Conservation (phyloP, 169 alveolate species). For the Plasmodium gonderi region DNA sequence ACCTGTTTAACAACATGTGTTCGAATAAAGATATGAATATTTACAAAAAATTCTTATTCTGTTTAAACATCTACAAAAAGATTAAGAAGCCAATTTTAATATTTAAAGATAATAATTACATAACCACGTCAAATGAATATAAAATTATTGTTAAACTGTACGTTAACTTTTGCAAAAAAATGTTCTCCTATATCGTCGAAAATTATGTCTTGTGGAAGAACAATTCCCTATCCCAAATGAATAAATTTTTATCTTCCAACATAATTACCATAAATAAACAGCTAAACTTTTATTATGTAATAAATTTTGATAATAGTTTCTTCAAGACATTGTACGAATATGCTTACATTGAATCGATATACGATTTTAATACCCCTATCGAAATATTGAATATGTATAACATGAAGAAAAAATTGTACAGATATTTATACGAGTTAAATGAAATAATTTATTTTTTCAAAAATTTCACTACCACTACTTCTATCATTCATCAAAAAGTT, state of each 20-base stretch:
- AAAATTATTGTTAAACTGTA: slow-evolving; percentile 62
- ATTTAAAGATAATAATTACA: slow-evolving; percentile 57
- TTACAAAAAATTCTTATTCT: slow-evolving; percentile 40
- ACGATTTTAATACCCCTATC: slow-evolving; percentile 50
- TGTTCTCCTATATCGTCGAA: slow-evolving; percentile 60
- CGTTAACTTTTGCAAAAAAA: slow-evolving; percentile 68
- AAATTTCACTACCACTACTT: slow-evolving; percentile 37
- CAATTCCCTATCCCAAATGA: slow-evolving; percentile 66
- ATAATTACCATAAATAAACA: slow-evolving; percentile 66
- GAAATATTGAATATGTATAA: slow-evolving; percentile 65
- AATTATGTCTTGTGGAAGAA: slow-evolving; percentile 47
- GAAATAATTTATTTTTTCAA: slow-evolving; percentile 52
- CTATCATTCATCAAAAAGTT: slow-evolving; percentile 55
- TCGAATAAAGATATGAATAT: slow-evolving; percentile 27
- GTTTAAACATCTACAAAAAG: slow-evolving; percentile 65
- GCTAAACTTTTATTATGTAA: slow-evolving; percentile 57
- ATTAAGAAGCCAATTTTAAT: slow-evolving; percentile 61
- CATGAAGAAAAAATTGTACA: slow-evolving; percentile 51
- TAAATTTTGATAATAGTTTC: slow-evolving; percentile 53
- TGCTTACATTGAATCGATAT: slow-evolving; percentile 55
- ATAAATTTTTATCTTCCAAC: slow-evolving; percentile 49
- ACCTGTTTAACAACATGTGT: slow-evolving; percentile 55
- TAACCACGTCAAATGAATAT: slow-evolving; percentile 71
- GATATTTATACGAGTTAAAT: slow-evolving; percentile 55
- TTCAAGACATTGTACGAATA: slow-evolving; percentile 68